Percentiles rank a stretch among this genome's conserved stretches.
Conservation (phyloP, 805 yeast species). For the Starmerella asiatica region DNA sequence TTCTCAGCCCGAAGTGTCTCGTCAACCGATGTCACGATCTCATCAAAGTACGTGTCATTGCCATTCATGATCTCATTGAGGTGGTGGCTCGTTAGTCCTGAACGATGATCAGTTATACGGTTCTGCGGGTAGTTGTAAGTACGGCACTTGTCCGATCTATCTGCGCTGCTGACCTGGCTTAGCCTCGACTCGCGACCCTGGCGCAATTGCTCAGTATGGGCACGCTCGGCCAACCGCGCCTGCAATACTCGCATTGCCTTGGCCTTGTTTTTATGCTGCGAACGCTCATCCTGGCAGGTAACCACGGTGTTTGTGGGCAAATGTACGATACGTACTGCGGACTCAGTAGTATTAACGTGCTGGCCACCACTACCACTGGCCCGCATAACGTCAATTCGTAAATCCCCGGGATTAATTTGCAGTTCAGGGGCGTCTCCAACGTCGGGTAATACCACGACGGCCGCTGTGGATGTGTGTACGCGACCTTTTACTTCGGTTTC, state of each 20-base stretch:
- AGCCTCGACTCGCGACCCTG: conserved; percentile 55
- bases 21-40: conserved; percentile 39
- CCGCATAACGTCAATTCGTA: conserved; percentile 91
- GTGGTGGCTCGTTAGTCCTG: conserved; percentile 68
- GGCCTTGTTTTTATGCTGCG: conserved; percentile 89
- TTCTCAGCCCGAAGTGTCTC: conserved; percentile 33
- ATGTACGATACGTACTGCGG: conserved; percentile 89
- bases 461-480: conserved; percentile 91
- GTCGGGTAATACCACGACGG: conserved; percentile 78
- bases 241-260: conserved; percentile 74
- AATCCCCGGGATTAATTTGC: conserved; percentile 71
- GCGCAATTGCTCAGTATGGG: conserved; percentile 48
- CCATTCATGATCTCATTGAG: conserved; percentile 55
- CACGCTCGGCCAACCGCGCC: conserved; percentile 72
- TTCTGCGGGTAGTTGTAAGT: conserved; percentile 91
- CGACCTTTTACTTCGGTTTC: conserved; percentile 88
- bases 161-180: conserved; percentile 78
- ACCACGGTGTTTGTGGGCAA: conserved; percentile 83
- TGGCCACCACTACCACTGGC: conserved; percentile 97
- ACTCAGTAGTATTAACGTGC: conserved; percentile 93
- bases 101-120: conserved; percentile 86
- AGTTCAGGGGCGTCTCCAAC: conserved; percentile 40
- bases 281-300: conserved; percentile 84
- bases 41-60: conserved; percentile 32
- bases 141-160: conserved; percentile 81